Evolutionary conservation across 331 rosid genomes (phyloP).

Genomic region (Erythrophleum ivorense): DNA sequence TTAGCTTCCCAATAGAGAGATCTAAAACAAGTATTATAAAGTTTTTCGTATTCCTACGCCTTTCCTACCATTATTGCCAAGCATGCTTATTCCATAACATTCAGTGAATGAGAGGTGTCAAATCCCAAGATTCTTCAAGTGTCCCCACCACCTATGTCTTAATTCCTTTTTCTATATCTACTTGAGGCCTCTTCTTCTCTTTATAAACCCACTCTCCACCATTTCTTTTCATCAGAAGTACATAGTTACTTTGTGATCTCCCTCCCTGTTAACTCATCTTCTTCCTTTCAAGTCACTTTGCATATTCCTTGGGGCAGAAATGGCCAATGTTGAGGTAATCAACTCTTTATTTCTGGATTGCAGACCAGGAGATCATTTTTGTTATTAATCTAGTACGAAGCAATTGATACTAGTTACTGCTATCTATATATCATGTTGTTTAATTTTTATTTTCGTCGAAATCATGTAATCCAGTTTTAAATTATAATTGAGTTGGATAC

Average conservation of each 20-base stretch:
- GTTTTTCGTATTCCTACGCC: conserved; percentile 44
- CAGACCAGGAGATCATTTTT: too few species aligned
- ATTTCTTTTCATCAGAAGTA: conserved; percentile 45
- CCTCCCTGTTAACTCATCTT: background rate
- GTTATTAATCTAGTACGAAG: too few species aligned
- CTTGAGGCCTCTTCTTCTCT: conserved; percentile 32
- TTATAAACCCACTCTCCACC: conserved; percentile 47
- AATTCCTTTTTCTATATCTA: conserved; percentile 13
- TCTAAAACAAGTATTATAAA: conserved; percentile 29
- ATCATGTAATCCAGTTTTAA: too few species aligned
- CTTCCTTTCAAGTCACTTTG: conserved; percentile 3
- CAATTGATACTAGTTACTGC: too few species aligned
- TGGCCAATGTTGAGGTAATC: conserved; percentile 82
- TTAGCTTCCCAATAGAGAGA: conserved; percentile 28
- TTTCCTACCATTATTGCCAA: conserved; percentile 54
- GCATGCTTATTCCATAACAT: conserved; percentile 45
- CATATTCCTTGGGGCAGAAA: conserved; percentile 39
- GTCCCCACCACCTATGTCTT: conserved; percentile 40
- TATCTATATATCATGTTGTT: too few species aligned
- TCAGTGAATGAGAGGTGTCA: conserved; percentile 55
- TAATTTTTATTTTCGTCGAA: too few species aligned
- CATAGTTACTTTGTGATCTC: background rate
- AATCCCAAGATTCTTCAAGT: conserved; percentile 70
- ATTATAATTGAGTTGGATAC: too few species aligned
- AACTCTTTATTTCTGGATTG: background rate